Evolutionary conservation across 495 filamentous ascomycete species (phyloP).

Genomic region (Cercophora scortea): DNA sequence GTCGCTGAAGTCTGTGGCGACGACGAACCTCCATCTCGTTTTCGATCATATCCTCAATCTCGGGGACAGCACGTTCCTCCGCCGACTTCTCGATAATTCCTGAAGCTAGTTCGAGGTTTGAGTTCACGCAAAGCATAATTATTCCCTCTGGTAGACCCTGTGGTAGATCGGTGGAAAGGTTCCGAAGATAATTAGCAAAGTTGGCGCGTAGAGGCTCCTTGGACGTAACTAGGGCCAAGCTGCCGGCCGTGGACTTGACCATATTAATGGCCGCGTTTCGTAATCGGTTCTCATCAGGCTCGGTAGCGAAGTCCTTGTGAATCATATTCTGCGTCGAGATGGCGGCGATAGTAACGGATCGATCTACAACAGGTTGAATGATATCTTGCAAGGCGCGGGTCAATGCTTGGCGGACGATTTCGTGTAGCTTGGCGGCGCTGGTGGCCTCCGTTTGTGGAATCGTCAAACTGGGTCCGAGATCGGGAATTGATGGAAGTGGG

Average conservation of each 20-base stretch:
- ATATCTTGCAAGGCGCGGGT: conserved; percentile 88
- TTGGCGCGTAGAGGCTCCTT: conserved; percentile 94
- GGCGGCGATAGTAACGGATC: conserved; percentile 93
- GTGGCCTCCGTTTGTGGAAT: conserved; percentile 73
- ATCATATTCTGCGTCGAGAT: conserved; percentile 92
- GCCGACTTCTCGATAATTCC: conserved; percentile 88
- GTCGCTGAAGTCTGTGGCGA: conserved; percentile 59
- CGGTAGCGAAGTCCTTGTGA: conserved; percentile 90
- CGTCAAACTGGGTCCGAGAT: conserved; percentile 62
- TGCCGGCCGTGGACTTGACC: conserved; percentile 86
- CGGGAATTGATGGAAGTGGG: conserved; percentile 68
- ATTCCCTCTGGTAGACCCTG: conserved; percentile 77
- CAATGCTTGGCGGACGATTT: conserved; percentile 75
- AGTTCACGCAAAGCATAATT: conserved; percentile 96
- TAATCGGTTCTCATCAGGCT: conserved; percentile 79
- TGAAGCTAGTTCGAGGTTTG: conserved; percentile 90
- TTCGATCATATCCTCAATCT: conserved; percentile 89
- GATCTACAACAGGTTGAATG: conserved; percentile 91
- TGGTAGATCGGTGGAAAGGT: conserved; percentile 58
- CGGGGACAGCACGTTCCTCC: conserved; percentile 82
- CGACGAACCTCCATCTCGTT: conserved; percentile 63
- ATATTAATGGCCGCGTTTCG: conserved; percentile 80
- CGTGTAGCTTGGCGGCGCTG: conserved; percentile 60
- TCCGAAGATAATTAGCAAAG: conserved; percentile 92
- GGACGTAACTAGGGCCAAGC: conserved; percentile 91